Percentiles rank a stretch among this genome's conserved stretches.
These are phyloP conservation scores for Solanum lycopersicoides DNA, from an alignment of 257 asterid genomes.

Conservation along the genomic window DNA sequence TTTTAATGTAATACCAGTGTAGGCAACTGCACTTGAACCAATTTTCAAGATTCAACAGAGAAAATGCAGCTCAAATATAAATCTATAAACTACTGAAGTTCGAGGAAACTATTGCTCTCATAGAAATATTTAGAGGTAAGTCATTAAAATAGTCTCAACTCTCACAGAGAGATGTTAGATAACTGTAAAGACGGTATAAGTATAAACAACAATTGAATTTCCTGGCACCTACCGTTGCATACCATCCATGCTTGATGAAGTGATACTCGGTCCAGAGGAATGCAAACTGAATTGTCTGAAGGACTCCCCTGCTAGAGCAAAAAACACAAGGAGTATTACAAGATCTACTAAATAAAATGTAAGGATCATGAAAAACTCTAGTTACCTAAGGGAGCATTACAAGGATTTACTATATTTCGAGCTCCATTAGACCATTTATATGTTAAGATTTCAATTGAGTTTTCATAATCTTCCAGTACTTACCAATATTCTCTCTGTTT, in stretches of 20 bases:
- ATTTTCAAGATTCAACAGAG: background rate
- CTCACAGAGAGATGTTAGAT: background rate
- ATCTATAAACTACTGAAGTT: background rate
- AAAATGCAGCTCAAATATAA: background rate
- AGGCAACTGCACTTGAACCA: background rate
- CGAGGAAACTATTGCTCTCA: background rate
- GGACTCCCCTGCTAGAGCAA: slow-evolving; percentile 29
- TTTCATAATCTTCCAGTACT: background rate
- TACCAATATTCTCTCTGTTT: slow-evolving; percentile 17
- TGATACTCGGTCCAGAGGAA: slow-evolving; percentile 26
- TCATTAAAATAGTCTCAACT: background rate
- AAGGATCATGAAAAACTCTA: background rate
- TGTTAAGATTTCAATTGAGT: background rate
- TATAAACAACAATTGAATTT: background rate
- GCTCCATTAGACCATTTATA: background rate
- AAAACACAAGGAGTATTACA: background rate
- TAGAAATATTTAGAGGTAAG: background rate
- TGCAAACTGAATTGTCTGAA: slow-evolving; percentile 35
- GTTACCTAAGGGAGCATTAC: background rate
- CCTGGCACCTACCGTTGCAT: slow-evolving; percentile 38
- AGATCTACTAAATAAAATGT: background rate
- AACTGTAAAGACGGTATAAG: background rate
- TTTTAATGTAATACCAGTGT: background rate
- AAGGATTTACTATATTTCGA: background rate
- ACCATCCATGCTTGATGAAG: slow-evolving; percentile 43